Evolutionary conservation across 2,329 filamentous ascomycete species (phyloP), one percentile per base, ranked within the genome.

Genomic region (Aspergillus fijiensis): DNA sequence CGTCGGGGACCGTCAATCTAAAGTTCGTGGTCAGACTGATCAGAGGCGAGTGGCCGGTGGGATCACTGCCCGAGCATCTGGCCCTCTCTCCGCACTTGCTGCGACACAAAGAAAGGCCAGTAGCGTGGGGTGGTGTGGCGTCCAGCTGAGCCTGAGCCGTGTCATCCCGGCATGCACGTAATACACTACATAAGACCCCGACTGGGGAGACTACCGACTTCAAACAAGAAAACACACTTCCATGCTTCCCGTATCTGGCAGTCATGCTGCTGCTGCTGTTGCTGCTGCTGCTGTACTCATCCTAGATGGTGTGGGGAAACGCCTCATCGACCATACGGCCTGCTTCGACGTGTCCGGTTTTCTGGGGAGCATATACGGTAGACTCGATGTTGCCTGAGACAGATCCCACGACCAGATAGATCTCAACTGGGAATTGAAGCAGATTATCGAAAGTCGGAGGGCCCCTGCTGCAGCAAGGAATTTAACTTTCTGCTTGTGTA

Each of bases 61-160:
- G 62, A 59, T 63, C 62, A 60, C 64, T 61, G 60, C 59, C 57
- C 49, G 59, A 58, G 50, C 60, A 51, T 57, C 58, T 61, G 39
- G 49, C 58, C 50, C 51, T 60, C 60, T 60, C 51, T 54, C 49
- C 51, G 47, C 49, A 60, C 29, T 25, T 60, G 51, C 49, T 60
- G 52, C 58, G 53, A 59, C 50, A 50, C 31, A 51, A 55, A 25
- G 55, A 29, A 39, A 21, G 11, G 19, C 49, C 49, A 39, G 65
- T 66, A 64, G 64, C 64, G 64, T 63, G 65, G 64, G 64, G 62
- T 57, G 59, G 62, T 57, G 59, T 63, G 63, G 65, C 62, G 64
- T 63, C 61, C 61, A 67, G 63, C 65, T 67, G 65, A 67, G 63
- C 59, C 55, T 47, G 59, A 65, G 64, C 61, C 61, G 61, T 66